A percentile compares a stretch with the other conserved stretches of the same genome.
phyloP scores from a whole-genome alignment of 768 basidiomycete species.

The Flagelloscypha sp. region DNA sequence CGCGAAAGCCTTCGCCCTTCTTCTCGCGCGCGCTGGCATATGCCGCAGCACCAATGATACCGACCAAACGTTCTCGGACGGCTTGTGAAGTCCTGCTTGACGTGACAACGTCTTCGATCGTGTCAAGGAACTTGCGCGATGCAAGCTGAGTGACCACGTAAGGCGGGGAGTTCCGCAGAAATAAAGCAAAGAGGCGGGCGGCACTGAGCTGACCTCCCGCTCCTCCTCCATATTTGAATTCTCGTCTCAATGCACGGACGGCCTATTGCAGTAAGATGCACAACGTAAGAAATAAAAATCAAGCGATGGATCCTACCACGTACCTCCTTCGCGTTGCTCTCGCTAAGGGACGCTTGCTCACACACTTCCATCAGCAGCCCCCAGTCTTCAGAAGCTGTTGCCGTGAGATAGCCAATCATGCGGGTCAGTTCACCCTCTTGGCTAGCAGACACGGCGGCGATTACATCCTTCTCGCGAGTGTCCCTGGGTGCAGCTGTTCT shows the following conservation, averaged over 20 bases:
- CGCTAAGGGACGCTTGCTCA: slow-evolving; percentile 68
- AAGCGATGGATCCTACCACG: no score
- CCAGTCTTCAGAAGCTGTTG: slow-evolving; percentile 79
- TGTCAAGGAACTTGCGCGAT: slow-evolving; percentile 71
- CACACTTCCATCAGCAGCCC: slow-evolving; percentile 76
- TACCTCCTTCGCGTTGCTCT: slow-evolving; percentile 75
- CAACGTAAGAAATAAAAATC: no score
- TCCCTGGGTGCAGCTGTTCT: slow-evolving; percentile 18
- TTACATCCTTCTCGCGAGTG: slow-evolving; percentile 20
- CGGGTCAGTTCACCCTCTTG: slow-evolving; percentile 52
- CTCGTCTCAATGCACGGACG: slow-evolving; percentile 68
- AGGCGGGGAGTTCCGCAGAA: slow-evolving; percentile 75
- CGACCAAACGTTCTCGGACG: slow-evolving; percentile 69
- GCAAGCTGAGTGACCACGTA: slow-evolving; percentile 63
- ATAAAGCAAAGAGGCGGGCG: slow-evolving; percentile 61
- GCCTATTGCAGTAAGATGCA: no score
- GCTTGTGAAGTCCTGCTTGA: slow-evolving; percentile 66
- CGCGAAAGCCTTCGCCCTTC: slow-evolving; percentile 51
- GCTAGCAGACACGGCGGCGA: slow-evolving; percentile 25
- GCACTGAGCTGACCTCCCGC: slow-evolving; percentile 70
- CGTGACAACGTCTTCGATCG: slow-evolving; percentile 63
- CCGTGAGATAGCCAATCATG: slow-evolving; percentile 72
- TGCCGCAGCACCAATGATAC: slow-evolving; percentile 77
- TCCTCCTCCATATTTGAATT: slow-evolving; percentile 76
- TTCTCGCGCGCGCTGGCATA: slow-evolving; percentile 38